A percentile compares a stretch with the other conserved stretches of the same genome.
These are phyloP conservation scores for Fonsecaea multimorphosa DNA, from an alignment of 2,329 filamentous ascomycete species.

Conservation along the genomic window DNA sequence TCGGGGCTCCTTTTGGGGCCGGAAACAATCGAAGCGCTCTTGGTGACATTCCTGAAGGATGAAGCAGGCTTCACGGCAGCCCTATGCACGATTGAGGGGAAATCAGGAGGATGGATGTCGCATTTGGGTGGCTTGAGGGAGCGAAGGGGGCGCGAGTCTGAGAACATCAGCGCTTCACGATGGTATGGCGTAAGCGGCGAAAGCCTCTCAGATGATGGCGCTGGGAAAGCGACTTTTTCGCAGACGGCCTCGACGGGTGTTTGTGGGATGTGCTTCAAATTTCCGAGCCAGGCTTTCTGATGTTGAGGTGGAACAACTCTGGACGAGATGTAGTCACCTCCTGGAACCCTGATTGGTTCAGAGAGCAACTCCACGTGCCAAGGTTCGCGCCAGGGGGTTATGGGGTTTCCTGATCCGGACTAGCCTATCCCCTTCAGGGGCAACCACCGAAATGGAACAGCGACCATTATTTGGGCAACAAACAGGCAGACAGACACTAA, in stretches of 20 bases:
- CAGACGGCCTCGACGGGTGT: conserved; percentile 19
- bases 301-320: conserved; percentile 34
- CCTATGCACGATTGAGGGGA: background rate
- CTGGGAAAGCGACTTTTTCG: background rate
- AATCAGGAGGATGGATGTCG: conserved; percentile 8
- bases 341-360: conserved; percentile 7
- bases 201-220: conserved; percentile 2
- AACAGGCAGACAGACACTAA: background rate
- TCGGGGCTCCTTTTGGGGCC: conserved; percentile 13
- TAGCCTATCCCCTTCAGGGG: conserved; percentile 26
- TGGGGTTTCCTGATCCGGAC: conserved; percentile 11
- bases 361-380: conserved; percentile 2
- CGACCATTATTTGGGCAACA: background rate
- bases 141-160: conserved; percentile 18
- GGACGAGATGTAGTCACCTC: conserved; percentile 17
- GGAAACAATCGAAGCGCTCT: background rate
- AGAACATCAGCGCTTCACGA: conserved; percentile 7
- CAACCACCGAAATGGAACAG: background rate
- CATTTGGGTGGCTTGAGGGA: conserved; percentile 12
- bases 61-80: background rate
- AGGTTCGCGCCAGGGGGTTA: conserved; percentile 23
- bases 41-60: background rate
- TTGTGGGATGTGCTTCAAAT: conserved; percentile 28
- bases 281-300: conserved; percentile 28
- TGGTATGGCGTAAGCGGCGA: conserved; percentile 14